Evolutionary conservation across 2,329 filamentous ascomycete species (phyloP), one percentile per base, ranked within the genome.

Genomic region (Bipolaris zeicola): DNA sequence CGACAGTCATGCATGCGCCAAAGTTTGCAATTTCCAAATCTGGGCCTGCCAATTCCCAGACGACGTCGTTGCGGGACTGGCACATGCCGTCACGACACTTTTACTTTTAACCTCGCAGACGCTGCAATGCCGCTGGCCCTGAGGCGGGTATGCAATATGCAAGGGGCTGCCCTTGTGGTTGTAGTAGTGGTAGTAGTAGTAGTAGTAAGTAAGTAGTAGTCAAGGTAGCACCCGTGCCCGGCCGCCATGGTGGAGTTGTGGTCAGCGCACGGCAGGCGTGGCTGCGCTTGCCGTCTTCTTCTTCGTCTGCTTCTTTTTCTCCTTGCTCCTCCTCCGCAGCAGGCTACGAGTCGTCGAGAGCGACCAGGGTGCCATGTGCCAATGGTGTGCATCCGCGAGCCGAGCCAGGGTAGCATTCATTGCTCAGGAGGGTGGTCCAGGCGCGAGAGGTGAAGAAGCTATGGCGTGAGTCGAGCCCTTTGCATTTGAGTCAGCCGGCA

Each of bases 311-410:
- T 48, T 61, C 34, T 41, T 52, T 47, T 59, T 53, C 50, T 52
- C 61, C 52, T 50, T 61, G 26, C 28, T 44, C 51, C 49, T 57
- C 50, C 48, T 54, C n/a, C 45, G 56, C 51, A 45, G 42, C 47
- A 33, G 18, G 60, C 57, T 61, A 56, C 56, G 54, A 57, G 63
- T 41, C 50, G 62, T 56, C 65, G 62, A 50, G 52, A 46, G 10
- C 44, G 64, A 64, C 72, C 49, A 53, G 72, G 72, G 70, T 75
- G 73, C 72, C 74, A 76, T 76, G 73, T 74, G 72, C 61, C 64
- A 63, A 65, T 58, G 62, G 62, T 50, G 54, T 60, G 60, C 53
- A 59, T 60, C 58, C 26, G 51, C 53, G 56, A 55, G 49, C 43
- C 47, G 52, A 50, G 52, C 63, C 60, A 64, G 65, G 68, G 58